Evolutionary conservation across 2,329 filamentous ascomycete genomes (phyloP).

Genomic region (Aspergillus viridinutans): DNA sequence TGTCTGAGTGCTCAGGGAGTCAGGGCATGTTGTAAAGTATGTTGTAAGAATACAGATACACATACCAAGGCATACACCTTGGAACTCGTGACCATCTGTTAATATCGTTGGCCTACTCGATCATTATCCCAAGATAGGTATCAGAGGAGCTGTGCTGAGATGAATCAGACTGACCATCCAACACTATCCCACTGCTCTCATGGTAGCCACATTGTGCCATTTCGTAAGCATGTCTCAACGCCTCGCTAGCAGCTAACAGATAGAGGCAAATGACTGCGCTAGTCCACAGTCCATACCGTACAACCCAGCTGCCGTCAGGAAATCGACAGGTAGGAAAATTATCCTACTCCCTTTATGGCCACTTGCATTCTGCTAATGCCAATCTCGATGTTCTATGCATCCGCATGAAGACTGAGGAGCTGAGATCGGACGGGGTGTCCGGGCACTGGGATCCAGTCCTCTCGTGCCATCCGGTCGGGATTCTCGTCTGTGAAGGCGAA

Average conservation of each 20-base stretch:
- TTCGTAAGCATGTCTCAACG: not conserved
- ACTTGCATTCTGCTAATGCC: conserved; percentile 19
- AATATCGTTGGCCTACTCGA: not conserved
- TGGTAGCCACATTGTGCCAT: too few relatives aligned
- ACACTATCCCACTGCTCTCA: too few relatives aligned
- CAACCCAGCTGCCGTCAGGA: not conserved
- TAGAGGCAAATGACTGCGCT: not conserved
- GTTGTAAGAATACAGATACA: not conserved
- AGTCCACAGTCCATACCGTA: not conserved
- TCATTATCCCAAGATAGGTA: not conserved
- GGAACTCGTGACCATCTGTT: too few relatives aligned
- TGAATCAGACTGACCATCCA: too few relatives aligned
- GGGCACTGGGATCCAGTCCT: conserved; percentile 9
- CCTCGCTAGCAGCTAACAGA: not conserved
- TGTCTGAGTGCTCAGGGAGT: not conserved
- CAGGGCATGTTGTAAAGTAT: not conserved
- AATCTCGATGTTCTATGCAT: conserved; percentile 2
- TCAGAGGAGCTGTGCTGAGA: too few relatives aligned
- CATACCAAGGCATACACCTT: not conserved
- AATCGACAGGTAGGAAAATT: not conserved
- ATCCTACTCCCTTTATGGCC: conserved; percentile 19
- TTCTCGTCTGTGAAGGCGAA: conserved; percentile 14
- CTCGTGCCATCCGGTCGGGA: conserved; percentile 23
- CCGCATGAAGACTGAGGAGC: conserved; percentile 11
- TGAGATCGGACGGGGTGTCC: conserved; percentile 22